Percentiles rank a stretch among this genome's conserved stretches.
Evolutionary conservation across 345 rosid species (phyloP).

Genomic region (Syzygium grande): DNA sequence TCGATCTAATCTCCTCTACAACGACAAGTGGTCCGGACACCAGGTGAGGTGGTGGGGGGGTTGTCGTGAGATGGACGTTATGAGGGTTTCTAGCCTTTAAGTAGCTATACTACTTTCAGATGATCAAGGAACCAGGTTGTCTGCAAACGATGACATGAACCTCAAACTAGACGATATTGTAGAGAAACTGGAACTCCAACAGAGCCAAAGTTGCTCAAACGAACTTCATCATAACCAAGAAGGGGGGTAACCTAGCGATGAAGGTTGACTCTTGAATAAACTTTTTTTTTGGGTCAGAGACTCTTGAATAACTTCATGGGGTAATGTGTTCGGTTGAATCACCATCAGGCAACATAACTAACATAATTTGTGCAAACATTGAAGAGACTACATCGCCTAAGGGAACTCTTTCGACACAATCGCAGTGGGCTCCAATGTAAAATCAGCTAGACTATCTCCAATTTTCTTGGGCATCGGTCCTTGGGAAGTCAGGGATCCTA

Average conservation of each 20-base stretch:
- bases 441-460: neutral
- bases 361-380: neutral
- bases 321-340: neutral
- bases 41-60: neutral
- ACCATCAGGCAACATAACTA: neutral
- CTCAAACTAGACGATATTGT: neutral
- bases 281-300: neutral
- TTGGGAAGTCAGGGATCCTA: neutral
- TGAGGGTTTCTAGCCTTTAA: neutral
- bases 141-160: neutral
- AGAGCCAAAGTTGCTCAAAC: neutral
- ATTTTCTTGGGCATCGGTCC: neutral
- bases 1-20: neutral
- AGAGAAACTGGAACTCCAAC: neutral
- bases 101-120: neutral
- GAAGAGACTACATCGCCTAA: neutral
- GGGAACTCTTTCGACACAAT: neutral
- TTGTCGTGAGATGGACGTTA: neutral
- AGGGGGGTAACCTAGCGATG: neutral
- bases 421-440: neutral
- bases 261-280: neutral
- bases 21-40: neutral
- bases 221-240: neutral
- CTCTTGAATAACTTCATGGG: neutral
- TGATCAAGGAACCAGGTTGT: neutral